Evolutionary conservation across 441 rosid species (phyloP), one percentile per base, ranked within the genome.

Genomic region (Eruca vesicaria): DNA sequence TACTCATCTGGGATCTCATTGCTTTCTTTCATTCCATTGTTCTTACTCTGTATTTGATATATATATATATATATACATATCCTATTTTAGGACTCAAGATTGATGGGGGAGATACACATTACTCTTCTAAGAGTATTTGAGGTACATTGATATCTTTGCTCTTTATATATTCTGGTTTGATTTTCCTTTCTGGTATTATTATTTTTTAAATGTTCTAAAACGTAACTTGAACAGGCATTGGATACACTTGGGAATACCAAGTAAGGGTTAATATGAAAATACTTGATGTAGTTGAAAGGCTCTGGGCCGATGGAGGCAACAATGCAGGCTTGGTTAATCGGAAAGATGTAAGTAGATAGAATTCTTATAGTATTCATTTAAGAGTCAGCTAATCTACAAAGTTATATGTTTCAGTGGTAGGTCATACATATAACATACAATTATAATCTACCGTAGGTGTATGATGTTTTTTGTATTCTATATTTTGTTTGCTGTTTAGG

Each of bases 51-150:
- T 81, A 72, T 31, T 18, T 52, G 29, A 71, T n/a, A 0, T 18
- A 68, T 43, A 70, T 73, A 71, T n/a, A n/a, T n/a, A n/a, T n/a
- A n/a, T 23, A 23, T n/a, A n/a, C n/a, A n/a, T 23, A 23, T 23
- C 60, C 71, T 75, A 71, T 73, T 65, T 70, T 85, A 97, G 99
- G 99, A 97, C 83, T 88, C 99, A 64, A 88, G 99, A 81, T 84
- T 97, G 84, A 81, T 97, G 86, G 92, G 97, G 63, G 99, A 97
- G 84, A 84, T 94, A 79, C 99, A 94, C 83, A 71, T 94, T 68
- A 80, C 97, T 68, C 90, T 94, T 80, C 81, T 97, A 77, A 87
- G 79, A 82, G 97, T 94, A 33, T 94, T 77, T 81, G 92, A 94
- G 98, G 98, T 89, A 36, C 71, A 21, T 55, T 4, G 14, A 41